Evolutionary conservation across 768 basidiomycete species (phyloP).

Genomic region (Boletus rubescentipes): DNA sequence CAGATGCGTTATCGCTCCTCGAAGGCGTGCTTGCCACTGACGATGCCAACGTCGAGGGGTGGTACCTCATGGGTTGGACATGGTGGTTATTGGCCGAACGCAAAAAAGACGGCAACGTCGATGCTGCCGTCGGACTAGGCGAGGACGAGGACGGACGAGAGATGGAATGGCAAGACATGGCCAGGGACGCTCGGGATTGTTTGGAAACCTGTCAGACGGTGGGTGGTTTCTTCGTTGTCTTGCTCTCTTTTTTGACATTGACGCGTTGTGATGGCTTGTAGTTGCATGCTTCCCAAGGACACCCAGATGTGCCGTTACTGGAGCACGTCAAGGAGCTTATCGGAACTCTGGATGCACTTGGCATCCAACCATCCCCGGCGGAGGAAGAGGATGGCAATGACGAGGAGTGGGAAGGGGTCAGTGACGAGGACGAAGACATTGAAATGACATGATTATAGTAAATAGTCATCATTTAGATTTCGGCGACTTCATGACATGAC

Average conservation of each 20-base stretch:
- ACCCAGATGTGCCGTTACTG: slow-evolving; percentile 74
- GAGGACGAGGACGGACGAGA: slow-evolving; percentile 35
- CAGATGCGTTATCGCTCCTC: slow-evolving; percentile 72
- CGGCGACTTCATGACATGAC: too few species aligned
- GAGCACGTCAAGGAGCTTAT: slow-evolving; percentile 77
- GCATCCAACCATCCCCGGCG: slow-evolving; percentile 59
- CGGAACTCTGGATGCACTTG: slow-evolving; percentile 59
- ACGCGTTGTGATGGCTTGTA: slow-evolving; percentile 26
- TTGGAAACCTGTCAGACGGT: slow-evolving; percentile 82
- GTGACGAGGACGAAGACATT: slow-evolving; percentile 55
- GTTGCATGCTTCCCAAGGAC: slow-evolving; percentile 69
- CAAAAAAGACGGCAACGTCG: slow-evolving; percentile 54
- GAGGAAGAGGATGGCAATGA: slow-evolving; percentile 41
- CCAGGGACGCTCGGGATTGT: slow-evolving; percentile 74
- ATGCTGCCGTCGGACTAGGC: slow-evolving; percentile 35
- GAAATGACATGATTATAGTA: slow-evolving; percentile 46
- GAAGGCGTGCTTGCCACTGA: slow-evolving; percentile 79
- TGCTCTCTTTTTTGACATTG: neutral
- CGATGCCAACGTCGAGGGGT: slow-evolving; percentile 86
- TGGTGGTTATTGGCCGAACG: slow-evolving; percentile 82
- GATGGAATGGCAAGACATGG: slow-evolving; percentile 74
- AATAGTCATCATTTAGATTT: too few species aligned
- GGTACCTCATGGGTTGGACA: slow-evolving; percentile 95
- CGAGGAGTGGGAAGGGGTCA: slow-evolving; percentile 62
- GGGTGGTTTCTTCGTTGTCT: slow-evolving; percentile 25